Percentiles rank a stretch among this genome's conserved stretches.
These are phyloP conservation scores for Fusarium sacchari DNA, from an alignment of 2,329 filamentous ascomycete species.

Conservation along the genomic window DNA sequence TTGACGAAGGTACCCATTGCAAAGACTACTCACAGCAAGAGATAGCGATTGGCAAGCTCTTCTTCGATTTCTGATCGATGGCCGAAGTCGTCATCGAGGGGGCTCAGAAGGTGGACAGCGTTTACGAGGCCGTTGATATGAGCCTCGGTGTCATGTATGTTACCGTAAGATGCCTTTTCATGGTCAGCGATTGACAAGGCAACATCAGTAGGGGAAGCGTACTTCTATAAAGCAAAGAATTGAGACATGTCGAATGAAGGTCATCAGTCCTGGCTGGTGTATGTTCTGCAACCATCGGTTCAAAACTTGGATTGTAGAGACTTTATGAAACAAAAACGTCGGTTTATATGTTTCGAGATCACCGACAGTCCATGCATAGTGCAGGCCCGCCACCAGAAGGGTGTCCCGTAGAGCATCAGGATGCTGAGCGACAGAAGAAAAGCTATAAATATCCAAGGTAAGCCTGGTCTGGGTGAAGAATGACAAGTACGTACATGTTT, in stretches of 20 bases:
- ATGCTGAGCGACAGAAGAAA: conserved; percentile 26
- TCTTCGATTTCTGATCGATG: conserved; percentile 5
- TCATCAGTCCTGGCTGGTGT: conserved; percentile 14
- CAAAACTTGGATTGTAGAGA: conserved; percentile 25
- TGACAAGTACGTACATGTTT: not conserved
- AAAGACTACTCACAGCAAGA: conserved; percentile 23
- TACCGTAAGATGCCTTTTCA: conserved; percentile 26
- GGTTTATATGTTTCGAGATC: conserved; percentile 29
- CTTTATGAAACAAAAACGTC: conserved; percentile 38
- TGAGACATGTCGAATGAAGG: conserved; percentile 33
- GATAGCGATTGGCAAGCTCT: conserved; percentile 37
- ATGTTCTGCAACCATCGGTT: conserved; percentile 30
- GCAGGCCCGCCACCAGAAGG: conserved; percentile 28
- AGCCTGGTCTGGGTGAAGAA: fast-evolving
- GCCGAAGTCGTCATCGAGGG: not conserved
- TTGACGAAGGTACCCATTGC: too few relatives aligned
- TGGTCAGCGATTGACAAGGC: fast-evolving
- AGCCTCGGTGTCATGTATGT: conserved; percentile 28
- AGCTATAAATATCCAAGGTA: not conserved
- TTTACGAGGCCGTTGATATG: conserved; percentile 35
- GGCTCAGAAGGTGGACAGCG: conserved; percentile 29
- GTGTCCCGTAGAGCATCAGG: conserved; percentile 37
- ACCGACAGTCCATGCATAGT: conserved; percentile 38
- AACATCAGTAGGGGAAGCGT: fast-evolving
- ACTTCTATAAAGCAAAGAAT: conserved; percentile 37